These are phyloP conservation scores for Coniosporium apollinis DNA, from an alignment of 495 filamentous ascomycete genomes.

Conservation along the genomic window DNA sequence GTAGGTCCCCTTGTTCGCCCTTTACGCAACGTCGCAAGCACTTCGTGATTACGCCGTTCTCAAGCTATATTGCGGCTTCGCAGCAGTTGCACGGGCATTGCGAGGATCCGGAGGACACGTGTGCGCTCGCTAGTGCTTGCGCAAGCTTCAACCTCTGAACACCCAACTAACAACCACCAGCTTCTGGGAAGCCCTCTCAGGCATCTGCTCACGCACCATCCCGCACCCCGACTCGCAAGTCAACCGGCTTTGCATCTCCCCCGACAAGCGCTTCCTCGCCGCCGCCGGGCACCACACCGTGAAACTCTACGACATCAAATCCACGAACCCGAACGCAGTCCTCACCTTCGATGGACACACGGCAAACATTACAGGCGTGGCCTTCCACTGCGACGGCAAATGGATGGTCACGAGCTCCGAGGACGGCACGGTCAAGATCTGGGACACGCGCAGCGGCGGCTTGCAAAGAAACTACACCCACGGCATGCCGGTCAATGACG, in stretches of 20 bases:
- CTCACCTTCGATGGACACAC: conserved; percentile 92
- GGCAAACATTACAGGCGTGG: conserved; percentile 86
- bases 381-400: conserved; percentile 95
- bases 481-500: conserved; percentile 76
- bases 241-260: conserved; percentile 94
- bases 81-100: no score
- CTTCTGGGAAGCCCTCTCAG: conserved; percentile 96
- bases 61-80: no score
- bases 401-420: conserved; percentile 99
- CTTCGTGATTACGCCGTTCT: no score
- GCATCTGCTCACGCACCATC: conserved; percentile 93
- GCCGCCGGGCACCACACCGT: conserved; percentile 89
- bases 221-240: conserved; percentile 97
- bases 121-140: no score
- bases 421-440: conserved; percentile 95
- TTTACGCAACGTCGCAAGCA: not conserved
- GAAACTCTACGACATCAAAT: conserved; percentile 96
- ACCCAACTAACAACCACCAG: no score
- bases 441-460: conserved; percentile 80
- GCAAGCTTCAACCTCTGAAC: no score
- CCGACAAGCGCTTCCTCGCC: conserved; percentile 89
- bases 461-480: conserved; percentile 89
- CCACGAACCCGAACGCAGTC: conserved; percentile 80
- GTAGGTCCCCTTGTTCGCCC: conserved; percentile 11
- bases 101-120: no score